phyloP scores from a whole-genome alignment of 1,139 yeast species.

The Kluyveromyces sp. region DNA sequence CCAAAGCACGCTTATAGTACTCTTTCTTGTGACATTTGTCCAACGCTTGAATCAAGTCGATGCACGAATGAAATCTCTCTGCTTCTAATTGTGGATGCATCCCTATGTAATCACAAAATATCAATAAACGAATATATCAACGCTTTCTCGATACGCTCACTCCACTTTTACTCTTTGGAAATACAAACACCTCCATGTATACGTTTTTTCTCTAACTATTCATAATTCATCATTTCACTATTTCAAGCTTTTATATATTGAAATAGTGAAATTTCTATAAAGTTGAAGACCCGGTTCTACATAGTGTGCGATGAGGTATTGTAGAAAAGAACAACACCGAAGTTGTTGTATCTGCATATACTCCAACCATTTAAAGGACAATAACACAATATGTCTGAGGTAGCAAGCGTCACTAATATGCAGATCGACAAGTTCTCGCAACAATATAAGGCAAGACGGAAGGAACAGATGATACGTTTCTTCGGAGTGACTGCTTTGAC shows the following conservation, averaged over 20 bases:
- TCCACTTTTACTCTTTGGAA: too few relatives aligned
- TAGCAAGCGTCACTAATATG: constrained; percentile 5
- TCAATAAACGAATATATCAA: too few relatives aligned
- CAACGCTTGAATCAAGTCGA: constrained; percentile 73
- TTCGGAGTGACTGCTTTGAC: constrained; percentile 68
- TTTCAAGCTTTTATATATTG: too few relatives aligned
- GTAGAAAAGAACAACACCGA: too few relatives aligned
- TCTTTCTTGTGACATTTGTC: constrained; percentile 82
- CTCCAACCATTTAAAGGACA: background rate
- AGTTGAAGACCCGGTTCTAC: too few relatives aligned
- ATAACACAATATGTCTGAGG: background rate
- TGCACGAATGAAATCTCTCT: constrained; percentile 48
- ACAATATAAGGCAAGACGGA: constrained; percentile 45
- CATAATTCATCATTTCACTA: too few relatives aligned
- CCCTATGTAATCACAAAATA: background rate
- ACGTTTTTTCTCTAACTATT: too few relatives aligned
- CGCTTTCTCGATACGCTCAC: too few relatives aligned
- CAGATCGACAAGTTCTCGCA: constrained; percentile 16
- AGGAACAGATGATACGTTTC: constrained; percentile 64
- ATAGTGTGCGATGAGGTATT: too few relatives aligned
- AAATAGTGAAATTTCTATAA: too few relatives aligned
- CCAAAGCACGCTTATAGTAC: constrained; percentile 66
- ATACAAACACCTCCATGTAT: too few relatives aligned
- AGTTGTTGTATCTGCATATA: background rate
- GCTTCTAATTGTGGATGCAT: constrained; percentile 40